A percentile compares a stretch with the other conserved stretches of the same genome.
phyloP scores from a whole-genome alignment of 768 basidiomycete species.

The Mycena vitilis region DNA sequence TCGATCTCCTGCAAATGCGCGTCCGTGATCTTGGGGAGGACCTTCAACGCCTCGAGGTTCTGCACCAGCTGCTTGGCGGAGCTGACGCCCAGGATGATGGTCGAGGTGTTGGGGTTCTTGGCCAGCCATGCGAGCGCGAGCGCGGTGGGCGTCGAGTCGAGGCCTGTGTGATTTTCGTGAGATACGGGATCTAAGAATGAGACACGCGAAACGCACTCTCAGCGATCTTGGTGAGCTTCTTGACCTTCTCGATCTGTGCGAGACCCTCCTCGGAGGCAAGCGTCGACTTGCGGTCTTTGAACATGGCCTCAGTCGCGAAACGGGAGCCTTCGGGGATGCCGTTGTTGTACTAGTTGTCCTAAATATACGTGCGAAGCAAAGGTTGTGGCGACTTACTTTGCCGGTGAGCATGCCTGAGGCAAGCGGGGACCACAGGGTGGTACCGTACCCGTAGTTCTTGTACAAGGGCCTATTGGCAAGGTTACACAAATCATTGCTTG shows the following conservation, averaged over 20 bases:
- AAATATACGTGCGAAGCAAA: background rate
- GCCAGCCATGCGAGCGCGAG: constrained; percentile 85
- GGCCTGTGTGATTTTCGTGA: constrained; percentile 47
- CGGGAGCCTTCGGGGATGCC: constrained; percentile 68
- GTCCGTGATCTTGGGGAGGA: constrained; percentile 78
- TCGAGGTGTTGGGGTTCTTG: constrained; percentile 72
- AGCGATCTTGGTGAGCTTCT: constrained; percentile 75
- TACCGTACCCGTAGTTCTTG: constrained; percentile 75
- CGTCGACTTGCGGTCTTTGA: constrained; percentile 64
- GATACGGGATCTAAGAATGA: background rate
- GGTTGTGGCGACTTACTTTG: constrained; percentile 57
- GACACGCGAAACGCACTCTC: constrained; percentile 51
- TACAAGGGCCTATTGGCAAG: constrained; percentile 52
- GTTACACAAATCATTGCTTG: background rate
- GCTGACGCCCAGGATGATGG: constrained; percentile 76
- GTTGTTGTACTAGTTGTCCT: constrained; percentile 47
- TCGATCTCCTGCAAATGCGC: constrained; percentile 77
- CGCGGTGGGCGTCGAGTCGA: constrained; percentile 69
- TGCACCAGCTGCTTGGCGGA: constrained; percentile 72
- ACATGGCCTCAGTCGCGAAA: constrained; percentile 66
- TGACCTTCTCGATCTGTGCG: constrained; percentile 74
- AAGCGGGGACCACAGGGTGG: constrained; percentile 81
- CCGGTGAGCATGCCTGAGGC: constrained; percentile 82
- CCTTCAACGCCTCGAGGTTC: constrained; percentile 78
- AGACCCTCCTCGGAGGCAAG: constrained; percentile 50